Evolutionary conservation across 2,329 filamentous ascomycete species (phyloP), one percentile per base, ranked within the genome.

Genomic region (Cladosporium sp.): DNA sequence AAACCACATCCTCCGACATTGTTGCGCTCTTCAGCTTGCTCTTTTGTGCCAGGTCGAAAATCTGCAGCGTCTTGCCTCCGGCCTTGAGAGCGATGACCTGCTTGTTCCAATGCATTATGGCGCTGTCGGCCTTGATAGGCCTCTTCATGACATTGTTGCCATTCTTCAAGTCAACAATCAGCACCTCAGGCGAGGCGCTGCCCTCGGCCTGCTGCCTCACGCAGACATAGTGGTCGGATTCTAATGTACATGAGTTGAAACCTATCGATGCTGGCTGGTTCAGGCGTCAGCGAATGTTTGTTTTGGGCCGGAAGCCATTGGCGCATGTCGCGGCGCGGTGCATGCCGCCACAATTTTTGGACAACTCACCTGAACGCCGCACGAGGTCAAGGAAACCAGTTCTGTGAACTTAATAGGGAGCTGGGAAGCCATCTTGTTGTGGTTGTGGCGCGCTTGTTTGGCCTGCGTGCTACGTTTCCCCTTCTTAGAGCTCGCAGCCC

Each of bases 51-150:
- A 99, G 81, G 70, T 99, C 92, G 73, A 99, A 99, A 70, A 99
- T 95, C 76, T 99, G 95, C 55, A 99, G 82, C 60, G 93, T 99
- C 68, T 90, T 83, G 57, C 86, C 87, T 71, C 96, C 89, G 43
- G 93, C 92, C 75, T 95, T 96, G 61, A 99, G 82, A 56, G 95
- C 93, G 66, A 99, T 97, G 70, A 99, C 89, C 71, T 96, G 89
- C 70, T 86, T 88, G 63, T 81, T 86, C 89, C 89, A 96, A 82
- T 99, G 93, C 93, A 99, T 97, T 70, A 99, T 96, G 64, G 95
- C 93, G 82, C 91, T 97, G 76, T 99, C 93, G 66, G 93, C 93
- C 79, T 96, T 97, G 78, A 99, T 99, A 43, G 92, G 89, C 68
- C 92, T 84, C 65, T 88, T 86, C 63, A 89, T 93, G 70, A 96